phyloP scores from a whole-genome alignment of 306 rosid species.

The Luffa aegyptiaca region DNA sequence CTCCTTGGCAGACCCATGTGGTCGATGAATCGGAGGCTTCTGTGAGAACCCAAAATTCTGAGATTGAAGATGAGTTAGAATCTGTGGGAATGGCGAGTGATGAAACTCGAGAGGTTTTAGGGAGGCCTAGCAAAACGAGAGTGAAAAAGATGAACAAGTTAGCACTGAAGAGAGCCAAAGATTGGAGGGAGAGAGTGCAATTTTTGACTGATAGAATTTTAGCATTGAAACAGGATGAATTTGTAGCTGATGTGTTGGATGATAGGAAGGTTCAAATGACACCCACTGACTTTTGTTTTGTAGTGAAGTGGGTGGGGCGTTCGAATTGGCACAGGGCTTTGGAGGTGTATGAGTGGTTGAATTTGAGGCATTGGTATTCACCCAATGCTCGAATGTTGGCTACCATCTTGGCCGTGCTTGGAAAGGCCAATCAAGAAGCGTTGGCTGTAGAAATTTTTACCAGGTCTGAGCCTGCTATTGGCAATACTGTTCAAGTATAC shows the following conservation, averaged over 20 bases:
- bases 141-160: slow-evolving; percentile 64
- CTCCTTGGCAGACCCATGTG: slow-evolving; percentile 15
- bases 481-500: slow-evolving; percentile 66
- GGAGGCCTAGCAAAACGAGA: slow-evolving; percentile 49
- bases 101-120: slow-evolving; percentile 33
- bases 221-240: slow-evolving; percentile 53
- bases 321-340: slow-evolving; percentile 71
- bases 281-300: slow-evolving; percentile 79
- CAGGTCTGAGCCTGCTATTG: slow-evolving; percentile 40
- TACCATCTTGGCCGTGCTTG: slow-evolving; percentile 69
- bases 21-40: slow-evolving; percentile 20
- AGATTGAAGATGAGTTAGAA: slow-evolving; percentile 3
- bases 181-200: slow-evolving; percentile 87
- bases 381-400: slow-evolving; percentile 91
- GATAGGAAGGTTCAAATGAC: slow-evolving; percentile 72
- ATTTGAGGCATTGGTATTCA: slow-evolving; percentile 73
- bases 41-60: slow-evolving; percentile 16
- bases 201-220: slow-evolving; percentile 62
- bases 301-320: slow-evolving; percentile 81
- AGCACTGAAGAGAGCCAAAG: slow-evolving; percentile 65
- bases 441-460: slow-evolving; percentile 73
- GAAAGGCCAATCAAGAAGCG: slow-evolving; percentile 76
- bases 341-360: slow-evolving; percentile 89
- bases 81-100: slow-evolving; percentile 24
- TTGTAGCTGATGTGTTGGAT: slow-evolving; percentile 74